Evolutionary conservation across 106 monocot genomes (phyloP), one percentile per base, ranked within the genome.

Genomic region (Triglochin maritima): DNA sequence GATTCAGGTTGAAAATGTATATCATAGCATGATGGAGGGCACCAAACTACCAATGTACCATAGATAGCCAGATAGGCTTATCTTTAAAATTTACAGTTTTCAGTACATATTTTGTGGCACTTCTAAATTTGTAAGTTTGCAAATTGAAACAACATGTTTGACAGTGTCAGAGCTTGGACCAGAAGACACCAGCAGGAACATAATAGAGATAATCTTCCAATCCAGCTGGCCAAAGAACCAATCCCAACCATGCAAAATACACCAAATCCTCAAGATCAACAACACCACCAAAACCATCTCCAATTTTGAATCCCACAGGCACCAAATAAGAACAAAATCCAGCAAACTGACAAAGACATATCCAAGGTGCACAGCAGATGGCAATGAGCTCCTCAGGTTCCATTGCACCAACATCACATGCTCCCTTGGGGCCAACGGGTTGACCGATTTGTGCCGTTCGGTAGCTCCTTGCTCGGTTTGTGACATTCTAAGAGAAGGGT

Each of bases 331-430:
- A 49, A 57, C 47, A 11, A 76, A 49, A 41, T 56, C 70, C 29
- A 48, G 56, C n/a, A 44, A 46, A 6, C 62, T 51, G n/a, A 41
- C 60, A 5, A 57, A 13, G 48, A 65, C 65, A 48, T 48, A 70
- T 52, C 70, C 76, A 48, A 70, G 76, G 70, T 76, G 76, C 49
- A 57, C 51, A n/a, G 76, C 64, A 6, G 76, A 76, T 16, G 76
- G 76, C 56, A 76, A 76, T 49, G 76, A 76, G 64, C 63, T 76
- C 57, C 57, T 76, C 4, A 70, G 76, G 62, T 76, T 76, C 64
- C 43, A 70, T 49, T 76, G 63, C 70, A 70, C 70, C 15, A 48
- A 44, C 63, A 57, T 70, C 65, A 50, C 42, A 4, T 77, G 77
- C 66, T 71, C 77, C 66, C 15, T 71, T 12, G 65, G 71, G 17